These are phyloP conservation scores for Yamadazyma kitorensis DNA, from an alignment of 805 yeast genomes.

Conservation along the genomic window DNA sequence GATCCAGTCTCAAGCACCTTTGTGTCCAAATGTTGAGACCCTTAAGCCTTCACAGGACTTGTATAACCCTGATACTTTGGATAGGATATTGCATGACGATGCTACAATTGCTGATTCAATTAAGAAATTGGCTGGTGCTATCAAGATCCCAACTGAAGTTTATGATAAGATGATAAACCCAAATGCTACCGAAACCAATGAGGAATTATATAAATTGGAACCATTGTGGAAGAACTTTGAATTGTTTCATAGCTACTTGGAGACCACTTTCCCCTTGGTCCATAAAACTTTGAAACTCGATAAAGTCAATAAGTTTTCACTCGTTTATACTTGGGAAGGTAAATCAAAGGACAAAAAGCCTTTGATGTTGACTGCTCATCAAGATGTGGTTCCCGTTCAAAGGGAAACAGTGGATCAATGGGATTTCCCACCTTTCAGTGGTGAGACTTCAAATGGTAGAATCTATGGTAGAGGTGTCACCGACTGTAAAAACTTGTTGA, in stretches of 20 bases:
- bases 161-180: constrained; percentile 31
- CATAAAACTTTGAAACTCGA: constrained; percentile 28
- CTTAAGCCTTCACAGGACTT: constrained; percentile 22
- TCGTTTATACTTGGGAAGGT: constrained; percentile 38
- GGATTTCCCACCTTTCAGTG: constrained; percentile 37
- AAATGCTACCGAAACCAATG: constrained; percentile 16
- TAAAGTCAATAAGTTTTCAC: constrained; percentile 31
- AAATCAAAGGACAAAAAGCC: constrained; percentile 26
- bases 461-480: constrained; percentile 33
- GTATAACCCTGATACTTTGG: constrained; percentile 19
- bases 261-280: constrained; percentile 29
- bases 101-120: constrained; percentile 20
- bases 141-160: constrained; percentile 29
- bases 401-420: constrained; percentile 34
- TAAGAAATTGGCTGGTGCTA: constrained; percentile 22
- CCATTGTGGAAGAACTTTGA: constrained; percentile 22
- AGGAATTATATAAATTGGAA: constrained; percentile 25
- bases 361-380: constrained; percentile 35
- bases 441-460: constrained; percentile 27
- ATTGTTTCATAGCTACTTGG: constrained; percentile 26
- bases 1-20: constrained; percentile 1
- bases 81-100: constrained; percentile 24
- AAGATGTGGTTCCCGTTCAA: constrained; percentile 41
- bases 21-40: constrained; percentile 33
- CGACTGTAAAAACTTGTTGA: constrained; percentile 42